A percentile compares a stretch with the other conserved stretches of the same genome.
Conservation (phyloP, 225 moss, liverwort and hornwort species). For the Bryum argenteum region DNA sequence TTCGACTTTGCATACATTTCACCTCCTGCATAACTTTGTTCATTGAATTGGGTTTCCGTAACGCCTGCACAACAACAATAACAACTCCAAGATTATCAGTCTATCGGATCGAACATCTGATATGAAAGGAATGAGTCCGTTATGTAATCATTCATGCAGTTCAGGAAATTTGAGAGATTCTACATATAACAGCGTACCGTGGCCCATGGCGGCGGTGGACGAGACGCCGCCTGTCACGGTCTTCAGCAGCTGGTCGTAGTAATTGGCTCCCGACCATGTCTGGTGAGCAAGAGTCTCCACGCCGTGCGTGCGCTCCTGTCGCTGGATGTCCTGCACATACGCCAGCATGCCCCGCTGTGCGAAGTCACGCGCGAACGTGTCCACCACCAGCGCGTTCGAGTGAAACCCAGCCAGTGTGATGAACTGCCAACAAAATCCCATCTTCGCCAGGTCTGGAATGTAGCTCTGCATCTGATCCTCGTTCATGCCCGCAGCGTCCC, state of each 20-base stretch:
- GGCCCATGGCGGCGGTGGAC: constrained; percentile 72
- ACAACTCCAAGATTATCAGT: too few species aligned
- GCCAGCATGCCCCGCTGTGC: constrained; percentile 83
- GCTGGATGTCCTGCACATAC: constrained; percentile 80
- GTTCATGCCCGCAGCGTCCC: constrained; percentile 80
- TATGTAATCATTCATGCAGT: too few species aligned
- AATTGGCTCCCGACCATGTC: constrained; percentile 79
- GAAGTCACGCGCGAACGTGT: constrained; percentile 75
- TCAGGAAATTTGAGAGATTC: too few species aligned
- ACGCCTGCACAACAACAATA: constrained; percentile 22
- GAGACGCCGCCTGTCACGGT: constrained; percentile 70
- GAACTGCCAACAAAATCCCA: constrained; percentile 86
- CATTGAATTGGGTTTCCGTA: constrained; percentile 38
- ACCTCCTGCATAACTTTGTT: not conserved
- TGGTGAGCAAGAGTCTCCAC: constrained; percentile 84
- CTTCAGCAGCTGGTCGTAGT: constrained; percentile 81
- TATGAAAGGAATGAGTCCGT: too few species aligned
- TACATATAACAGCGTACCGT: too few species aligned
- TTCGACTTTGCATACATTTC: constrained; percentile 41
- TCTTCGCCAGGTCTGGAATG: constrained; percentile 67
- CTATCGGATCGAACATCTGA: too few species aligned
- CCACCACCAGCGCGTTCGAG: constrained; percentile 63
- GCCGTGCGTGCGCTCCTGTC: constrained; percentile 77
- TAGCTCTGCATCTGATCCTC: constrained; percentile 78
- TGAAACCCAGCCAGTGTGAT: constrained; percentile 84